phyloP scores from a whole-genome alignment of 352 stramenopile species.

The Globisporangium echinulatum region DNA sequence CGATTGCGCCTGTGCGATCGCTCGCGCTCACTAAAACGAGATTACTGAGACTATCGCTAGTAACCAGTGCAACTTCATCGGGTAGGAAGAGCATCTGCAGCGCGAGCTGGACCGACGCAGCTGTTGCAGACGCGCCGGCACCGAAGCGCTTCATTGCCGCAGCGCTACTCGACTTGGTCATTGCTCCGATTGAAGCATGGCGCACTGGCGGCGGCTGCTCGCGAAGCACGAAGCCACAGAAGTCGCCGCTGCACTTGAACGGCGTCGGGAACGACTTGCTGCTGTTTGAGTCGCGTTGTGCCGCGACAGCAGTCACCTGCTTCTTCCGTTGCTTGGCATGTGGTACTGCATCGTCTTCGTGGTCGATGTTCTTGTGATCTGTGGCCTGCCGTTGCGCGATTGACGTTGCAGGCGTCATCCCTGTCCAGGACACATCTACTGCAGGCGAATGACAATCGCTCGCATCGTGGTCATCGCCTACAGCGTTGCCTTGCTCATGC shows the following conservation, averaged over 20 bases:
- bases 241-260: slow-evolving; percentile 77
- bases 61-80: slow-evolving; percentile 32
- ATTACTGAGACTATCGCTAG: slow-evolving; percentile 27
- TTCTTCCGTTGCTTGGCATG: background rate
- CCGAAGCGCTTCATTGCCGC: background rate
- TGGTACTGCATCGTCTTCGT: too few relatives aligned
- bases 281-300: background rate
- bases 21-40: slow-evolving; percentile 17
- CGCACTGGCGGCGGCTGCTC: slow-evolving; percentile 16
- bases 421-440: too few relatives aligned
- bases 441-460: too few relatives aligned
- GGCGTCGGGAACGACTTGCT: slow-evolving; percentile 42
- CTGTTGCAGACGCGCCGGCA: background rate
- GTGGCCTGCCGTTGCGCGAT: too few relatives aligned
- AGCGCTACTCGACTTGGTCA: background rate
- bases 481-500: too few relatives aligned
- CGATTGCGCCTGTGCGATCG: slow-evolving; percentile 7
- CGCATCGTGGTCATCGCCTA: too few relatives aligned
- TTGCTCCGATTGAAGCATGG: background rate
- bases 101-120: slow-evolving; percentile 18
- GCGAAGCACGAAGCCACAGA: slow-evolving; percentile 51
- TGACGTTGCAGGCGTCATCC: too few relatives aligned
- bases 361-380: too few relatives aligned
- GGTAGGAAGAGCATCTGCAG: slow-evolving; percentile 47
- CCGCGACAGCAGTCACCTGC: background rate